These are phyloP conservation scores for Aureobasidium sp. DNA, from an alignment of 2,329 filamentous ascomycete genomes.

Conservation along the genomic window DNA sequence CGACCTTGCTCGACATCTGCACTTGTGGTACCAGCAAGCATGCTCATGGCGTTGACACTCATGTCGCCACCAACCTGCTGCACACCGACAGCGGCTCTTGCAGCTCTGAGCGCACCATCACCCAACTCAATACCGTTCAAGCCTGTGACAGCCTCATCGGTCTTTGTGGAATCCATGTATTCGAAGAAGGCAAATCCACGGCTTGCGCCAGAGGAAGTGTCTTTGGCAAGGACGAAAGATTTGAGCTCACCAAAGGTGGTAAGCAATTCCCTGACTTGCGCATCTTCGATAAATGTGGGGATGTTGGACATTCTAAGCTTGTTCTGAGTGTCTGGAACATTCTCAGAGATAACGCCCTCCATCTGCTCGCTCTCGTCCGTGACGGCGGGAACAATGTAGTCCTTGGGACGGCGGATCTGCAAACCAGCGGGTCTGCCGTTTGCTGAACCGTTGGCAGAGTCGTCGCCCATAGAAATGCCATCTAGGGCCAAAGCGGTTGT, in stretches of 20 bases:
- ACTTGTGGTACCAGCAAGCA: conserved; percentile 79
- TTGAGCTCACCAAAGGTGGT: conserved; percentile 89
- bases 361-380: conserved; percentile 67
- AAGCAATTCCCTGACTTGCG: conserved; percentile 84
- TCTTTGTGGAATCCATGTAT: conserved; percentile 69
- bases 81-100: conserved; percentile 83
- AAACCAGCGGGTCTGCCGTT: conserved; percentile 55
- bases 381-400: conserved; percentile 87
- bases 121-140: conserved; percentile 91
- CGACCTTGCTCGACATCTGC: conserved; percentile 71
- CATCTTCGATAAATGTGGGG: conserved; percentile 78
- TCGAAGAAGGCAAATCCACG: conserved; percentile 96
- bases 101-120: conserved; percentile 76
- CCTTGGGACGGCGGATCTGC: conserved; percentile 79
- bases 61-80: conserved; percentile 95
- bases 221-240: conserved; percentile 84
- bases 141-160: conserved; percentile 80
- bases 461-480: conserved; percentile 69
- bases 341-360: conserved; percentile 67
- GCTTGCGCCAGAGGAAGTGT: conserved; percentile 68
- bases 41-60: conserved; percentile 94
- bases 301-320: conserved; percentile 93
- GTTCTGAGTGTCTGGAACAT: conserved; percentile 86
- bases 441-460: conserved; percentile 42
- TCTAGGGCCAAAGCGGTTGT: conserved; percentile 88